Conservation (phyloP, 805 yeast species). For the Cyberlindnera euphorbiiphila region DNA sequence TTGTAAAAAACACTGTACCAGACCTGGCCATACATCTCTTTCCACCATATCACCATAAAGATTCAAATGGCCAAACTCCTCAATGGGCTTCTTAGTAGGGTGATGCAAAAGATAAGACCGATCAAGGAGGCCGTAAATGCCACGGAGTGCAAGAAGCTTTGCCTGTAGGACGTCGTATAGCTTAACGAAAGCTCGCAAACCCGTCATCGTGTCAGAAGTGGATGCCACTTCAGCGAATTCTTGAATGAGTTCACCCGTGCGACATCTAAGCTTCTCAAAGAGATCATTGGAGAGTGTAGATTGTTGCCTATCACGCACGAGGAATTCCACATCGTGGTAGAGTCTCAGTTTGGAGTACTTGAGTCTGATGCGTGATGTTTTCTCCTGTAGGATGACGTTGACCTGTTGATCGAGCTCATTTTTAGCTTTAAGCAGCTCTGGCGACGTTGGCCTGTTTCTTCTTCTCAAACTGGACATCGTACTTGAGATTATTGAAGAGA, state of each 20-base stretch:
- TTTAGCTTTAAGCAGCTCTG: slow-evolving; percentile 6
- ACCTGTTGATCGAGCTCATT: slow-evolving; percentile 7
- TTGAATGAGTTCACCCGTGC: slow-evolving; percentile 1
- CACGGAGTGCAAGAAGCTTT: slow-evolving; percentile 13
- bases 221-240: not conserved
- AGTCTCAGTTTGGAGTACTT: slow-evolving; percentile 12
- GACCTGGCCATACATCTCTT: slow-evolving; percentile 7
- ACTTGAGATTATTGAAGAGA: no score
- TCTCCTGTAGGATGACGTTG: slow-evolving; percentile 3
- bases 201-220: not conserved
- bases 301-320: slow-evolving; percentile 24
- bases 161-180: slow-evolving; percentile 7
- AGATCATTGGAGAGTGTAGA: slow-evolving; percentile 16
- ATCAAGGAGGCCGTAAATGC: slow-evolving; percentile 22
- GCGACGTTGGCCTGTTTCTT: slow-evolving; percentile 8
- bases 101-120: slow-evolving; percentile 26
- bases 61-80: slow-evolving; percentile 10
- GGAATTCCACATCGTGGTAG: slow-evolving; percentile 26
- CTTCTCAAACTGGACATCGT: no score
- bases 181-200: slow-evolving; percentile 7
- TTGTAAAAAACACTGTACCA: slow-evolving; percentile 5
- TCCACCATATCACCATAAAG: slow-evolving; percentile 12
- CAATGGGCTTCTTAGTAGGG: slow-evolving; percentile 22
- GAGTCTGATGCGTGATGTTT: slow-evolving; percentile 1
- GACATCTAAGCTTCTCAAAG: slow-evolving; percentile 8